A percentile compares a stretch with the other conserved stretches of the same genome.
phyloP scores from a whole-genome alignment of 164 flowering plant genomes.

The Saururus chinensis region DNA sequence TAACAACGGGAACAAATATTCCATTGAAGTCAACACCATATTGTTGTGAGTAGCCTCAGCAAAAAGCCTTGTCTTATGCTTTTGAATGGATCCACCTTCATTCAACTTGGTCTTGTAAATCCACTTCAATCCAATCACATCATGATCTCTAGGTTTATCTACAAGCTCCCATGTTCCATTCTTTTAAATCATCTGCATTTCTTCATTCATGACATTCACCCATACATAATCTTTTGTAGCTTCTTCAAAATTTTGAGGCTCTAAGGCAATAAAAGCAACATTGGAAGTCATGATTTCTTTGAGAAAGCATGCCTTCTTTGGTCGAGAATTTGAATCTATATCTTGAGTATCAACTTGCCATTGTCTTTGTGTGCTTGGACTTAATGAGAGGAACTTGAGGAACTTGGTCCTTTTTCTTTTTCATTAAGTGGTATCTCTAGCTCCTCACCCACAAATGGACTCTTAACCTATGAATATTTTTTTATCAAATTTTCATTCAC shows the following conservation, averaged over 20 bases:
- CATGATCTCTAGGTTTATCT: not conserved
- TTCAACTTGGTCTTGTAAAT: not conserved
- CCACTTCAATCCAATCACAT: not conserved
- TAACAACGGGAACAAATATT: not conserved
- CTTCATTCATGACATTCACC: not conserved
- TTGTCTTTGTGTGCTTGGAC: no score
- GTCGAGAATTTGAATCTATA: no score
- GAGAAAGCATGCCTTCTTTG: no score
- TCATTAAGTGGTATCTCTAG: no score
- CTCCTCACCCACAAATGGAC: no score
- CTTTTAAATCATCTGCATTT: not conserved
- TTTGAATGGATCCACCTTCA: not conserved
- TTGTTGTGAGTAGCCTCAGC: not conserved
- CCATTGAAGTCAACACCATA: not conserved
- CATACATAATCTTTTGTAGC: not conserved
- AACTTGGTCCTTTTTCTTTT: no score
- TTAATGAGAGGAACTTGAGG: no score
- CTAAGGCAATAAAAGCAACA: not conserved
- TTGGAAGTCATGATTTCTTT: no score
- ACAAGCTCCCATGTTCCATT: not conserved
- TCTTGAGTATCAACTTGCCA: no score
- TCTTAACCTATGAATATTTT: no score
- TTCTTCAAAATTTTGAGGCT: not conserved
- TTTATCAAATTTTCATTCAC: no score
- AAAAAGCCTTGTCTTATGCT: not conserved